Conservation (phyloP, 2,329 filamentous ascomycete species). For the Beauveria caledonica region DNA sequence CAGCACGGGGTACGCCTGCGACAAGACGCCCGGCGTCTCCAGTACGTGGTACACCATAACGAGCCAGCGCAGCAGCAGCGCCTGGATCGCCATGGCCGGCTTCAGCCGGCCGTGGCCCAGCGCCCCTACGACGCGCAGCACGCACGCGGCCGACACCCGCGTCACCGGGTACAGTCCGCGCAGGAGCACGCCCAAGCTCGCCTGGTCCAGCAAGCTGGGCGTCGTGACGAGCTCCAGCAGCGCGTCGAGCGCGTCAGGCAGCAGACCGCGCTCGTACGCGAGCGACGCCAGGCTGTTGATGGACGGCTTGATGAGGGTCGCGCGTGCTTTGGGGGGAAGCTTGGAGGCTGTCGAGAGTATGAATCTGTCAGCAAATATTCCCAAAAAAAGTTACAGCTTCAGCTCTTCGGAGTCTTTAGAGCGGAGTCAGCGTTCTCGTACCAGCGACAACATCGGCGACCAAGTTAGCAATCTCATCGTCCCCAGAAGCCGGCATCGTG, state of each 20-base stretch:
- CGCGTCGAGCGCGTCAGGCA: slow-evolving; percentile 48
- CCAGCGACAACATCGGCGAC: slow-evolving; percentile 27
- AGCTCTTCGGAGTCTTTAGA: background rate
- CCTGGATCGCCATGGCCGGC: slow-evolving; percentile 62
- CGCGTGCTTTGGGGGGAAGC: slow-evolving; percentile 57
- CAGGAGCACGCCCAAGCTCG: slow-evolving; percentile 58
- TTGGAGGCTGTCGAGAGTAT: slow-evolving; percentile 41
- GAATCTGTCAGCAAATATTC: background rate
- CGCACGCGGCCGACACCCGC: slow-evolving; percentile 49
- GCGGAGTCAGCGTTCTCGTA: background rate
- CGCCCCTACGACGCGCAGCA: slow-evolving; percentile 60
- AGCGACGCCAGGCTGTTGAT: slow-evolving; percentile 55
- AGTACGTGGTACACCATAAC: slow-evolving; percentile 66
- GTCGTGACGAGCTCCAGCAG: slow-evolving; percentile 60
- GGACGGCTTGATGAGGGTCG: slow-evolving; percentile 51
- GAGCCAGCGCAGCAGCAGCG: slow-evolving; percentile 67
- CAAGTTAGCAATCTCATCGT: slow-evolving; percentile 27
- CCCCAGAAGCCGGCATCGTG: slow-evolving; percentile 17
- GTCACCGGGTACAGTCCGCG: slow-evolving; percentile 70
- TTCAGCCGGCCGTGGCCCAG: slow-evolving; percentile 74
- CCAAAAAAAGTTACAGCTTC: too few relatives aligned
- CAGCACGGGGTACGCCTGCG: slow-evolving; percentile 63
- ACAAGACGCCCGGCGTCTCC: slow-evolving; percentile 53
- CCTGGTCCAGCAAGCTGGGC: slow-evolving; percentile 66
- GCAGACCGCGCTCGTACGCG: slow-evolving; percentile 61